These are phyloP conservation scores for Aureobasidium sp. DNA, from an alignment of 2,329 filamentous ascomycete genomes.

Conservation along the genomic window DNA sequence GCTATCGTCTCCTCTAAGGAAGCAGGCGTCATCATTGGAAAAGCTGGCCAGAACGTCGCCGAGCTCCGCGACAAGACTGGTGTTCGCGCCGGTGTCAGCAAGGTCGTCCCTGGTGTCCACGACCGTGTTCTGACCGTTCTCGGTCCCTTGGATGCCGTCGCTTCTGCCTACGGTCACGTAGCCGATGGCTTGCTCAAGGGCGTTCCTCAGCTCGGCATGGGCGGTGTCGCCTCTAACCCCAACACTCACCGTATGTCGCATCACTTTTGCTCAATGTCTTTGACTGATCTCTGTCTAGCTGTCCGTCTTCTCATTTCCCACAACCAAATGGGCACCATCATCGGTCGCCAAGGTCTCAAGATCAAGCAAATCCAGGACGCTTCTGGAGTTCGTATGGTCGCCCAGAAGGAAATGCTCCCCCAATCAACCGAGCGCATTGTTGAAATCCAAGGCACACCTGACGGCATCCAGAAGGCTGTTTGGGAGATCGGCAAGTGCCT, in stretches of 20 bases:
- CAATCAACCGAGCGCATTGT: slow-evolving; percentile 98
- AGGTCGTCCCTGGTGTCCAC: slow-evolving; percentile 95
- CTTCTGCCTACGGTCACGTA: slow-evolving; percentile 88
- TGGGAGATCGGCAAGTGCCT: slow-evolving; percentile 99
- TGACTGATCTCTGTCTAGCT: slow-evolving; percentile 47
- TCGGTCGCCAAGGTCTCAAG: slow-evolving; percentile 90
- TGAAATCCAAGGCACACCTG: slow-evolving; percentile 89
- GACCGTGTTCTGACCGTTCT: slow-evolving; percentile 96
- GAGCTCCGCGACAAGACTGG: slow-evolving; percentile 96
- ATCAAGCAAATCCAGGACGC: slow-evolving; percentile 99
- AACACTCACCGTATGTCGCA: slow-evolving; percentile 82
- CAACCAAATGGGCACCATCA: slow-evolving; percentile 99
- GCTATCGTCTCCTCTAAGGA: slow-evolving; percentile 99
- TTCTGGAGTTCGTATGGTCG: slow-evolving; percentile 96
- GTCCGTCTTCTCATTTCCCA: slow-evolving; percentile 98
- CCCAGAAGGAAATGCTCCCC: slow-evolving; percentile 98
- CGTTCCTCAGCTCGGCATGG: slow-evolving; percentile 93
- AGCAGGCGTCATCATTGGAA: slow-evolving; percentile 97
- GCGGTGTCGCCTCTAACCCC: slow-evolving; percentile 75
- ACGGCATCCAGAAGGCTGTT: slow-evolving; percentile 89
- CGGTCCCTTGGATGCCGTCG: slow-evolving; percentile 78
- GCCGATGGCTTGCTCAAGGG: slow-evolving; percentile 87
- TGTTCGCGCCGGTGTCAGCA: slow-evolving; percentile 96
- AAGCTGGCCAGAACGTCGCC: slow-evolving; percentile 96
- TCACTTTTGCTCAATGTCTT: slow-evolving; percentile 17